A percentile compares a stretch with the other conserved stretches of the same genome.
These are phyloP conservation scores for Suillus hirtellus DNA, from an alignment of 768 basidiomycete genomes.

Conservation along the genomic window DNA sequence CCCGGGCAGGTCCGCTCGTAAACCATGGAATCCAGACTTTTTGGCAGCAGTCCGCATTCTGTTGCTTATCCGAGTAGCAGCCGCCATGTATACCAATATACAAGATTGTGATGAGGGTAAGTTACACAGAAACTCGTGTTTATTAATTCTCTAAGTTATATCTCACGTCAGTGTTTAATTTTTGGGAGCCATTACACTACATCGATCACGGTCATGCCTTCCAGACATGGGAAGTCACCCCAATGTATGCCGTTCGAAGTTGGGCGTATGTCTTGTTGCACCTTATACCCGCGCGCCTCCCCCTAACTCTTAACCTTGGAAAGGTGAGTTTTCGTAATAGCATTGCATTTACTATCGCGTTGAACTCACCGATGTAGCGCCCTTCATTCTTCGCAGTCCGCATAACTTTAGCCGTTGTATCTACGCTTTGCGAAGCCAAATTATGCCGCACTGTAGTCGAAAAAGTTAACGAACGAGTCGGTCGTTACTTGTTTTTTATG, in stretches of 20 bases:
- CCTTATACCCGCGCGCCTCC: constrained; percentile 61
- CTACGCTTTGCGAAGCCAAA: constrained; percentile 73
- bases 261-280: constrained; percentile 93
- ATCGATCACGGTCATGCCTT: constrained; percentile 84
- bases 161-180: constrained; percentile 80
- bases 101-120: constrained; percentile 97
- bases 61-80: constrained; percentile 74
- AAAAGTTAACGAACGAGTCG: constrained; percentile 84
- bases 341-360: neutral
- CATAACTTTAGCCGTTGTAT: constrained; percentile 72
- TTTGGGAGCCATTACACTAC: constrained; percentile 98
- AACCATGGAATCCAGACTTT: constrained; percentile 86
- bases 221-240: constrained; percentile 98
- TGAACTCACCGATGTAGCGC: constrained; percentile 51
- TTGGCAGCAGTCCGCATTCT: constrained; percentile 82
- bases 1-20: constrained; percentile 50
- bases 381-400: constrained; percentile 88
- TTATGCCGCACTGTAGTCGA: constrained; percentile 82
- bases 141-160: constrained; percentile 2
- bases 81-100: constrained; percentile 94
- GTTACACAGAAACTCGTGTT: constrained; percentile 7
- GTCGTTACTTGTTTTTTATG: constrained; percentile 91
- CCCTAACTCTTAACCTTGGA: constrained; percentile 57
- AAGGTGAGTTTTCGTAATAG: constrained; percentile 56
- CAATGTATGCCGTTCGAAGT: constrained; percentile 87